Percentiles rank a stretch among this genome's conserved stretches.
phyloP scores from a whole-genome alignment of 257 asterid species.

The Linaria vulgaris region DNA sequence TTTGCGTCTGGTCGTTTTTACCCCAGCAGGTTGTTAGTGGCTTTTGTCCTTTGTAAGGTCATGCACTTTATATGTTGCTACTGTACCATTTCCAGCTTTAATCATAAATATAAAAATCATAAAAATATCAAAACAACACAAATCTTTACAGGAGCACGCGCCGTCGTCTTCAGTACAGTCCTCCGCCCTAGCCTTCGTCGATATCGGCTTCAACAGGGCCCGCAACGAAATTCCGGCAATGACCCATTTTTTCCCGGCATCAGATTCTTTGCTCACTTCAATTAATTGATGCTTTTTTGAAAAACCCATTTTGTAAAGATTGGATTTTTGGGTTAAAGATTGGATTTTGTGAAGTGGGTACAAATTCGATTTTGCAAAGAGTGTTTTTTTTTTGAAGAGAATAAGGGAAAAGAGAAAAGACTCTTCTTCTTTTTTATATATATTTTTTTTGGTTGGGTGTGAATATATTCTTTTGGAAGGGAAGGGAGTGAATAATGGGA shows the following conservation, averaged over 20 bases:
- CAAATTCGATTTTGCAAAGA: constrained; percentile 15
- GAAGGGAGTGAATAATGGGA: neutral
- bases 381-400: constrained; percentile 24
- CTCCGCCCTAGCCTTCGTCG: constrained; percentile 41
- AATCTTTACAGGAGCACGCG: no score
- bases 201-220: constrained; percentile 57
- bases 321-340: neutral
- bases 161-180: constrained; percentile 32
- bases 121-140: no score
- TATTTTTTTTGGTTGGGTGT: constrained; percentile 1
- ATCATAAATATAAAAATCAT: no score
- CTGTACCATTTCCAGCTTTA: no score
- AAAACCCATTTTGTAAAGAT: constrained; percentile 44
- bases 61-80: no score
- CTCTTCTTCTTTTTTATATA: constrained; percentile 21
- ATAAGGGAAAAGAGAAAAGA: constrained; percentile 47
- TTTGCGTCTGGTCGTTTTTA: no score
- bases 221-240: constrained; percentile 61
- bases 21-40: no score
- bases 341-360: constrained; percentile 9
- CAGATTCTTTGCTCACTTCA: constrained; percentile 47
- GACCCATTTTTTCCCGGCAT: constrained; percentile 61
- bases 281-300: constrained; percentile 56
- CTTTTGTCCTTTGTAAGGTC: no score
- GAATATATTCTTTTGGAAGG: no score